These are phyloP conservation scores for Ramalina peruviana DNA, from an alignment of 495 filamentous ascomycete species.

Conservation along the genomic window DNA sequence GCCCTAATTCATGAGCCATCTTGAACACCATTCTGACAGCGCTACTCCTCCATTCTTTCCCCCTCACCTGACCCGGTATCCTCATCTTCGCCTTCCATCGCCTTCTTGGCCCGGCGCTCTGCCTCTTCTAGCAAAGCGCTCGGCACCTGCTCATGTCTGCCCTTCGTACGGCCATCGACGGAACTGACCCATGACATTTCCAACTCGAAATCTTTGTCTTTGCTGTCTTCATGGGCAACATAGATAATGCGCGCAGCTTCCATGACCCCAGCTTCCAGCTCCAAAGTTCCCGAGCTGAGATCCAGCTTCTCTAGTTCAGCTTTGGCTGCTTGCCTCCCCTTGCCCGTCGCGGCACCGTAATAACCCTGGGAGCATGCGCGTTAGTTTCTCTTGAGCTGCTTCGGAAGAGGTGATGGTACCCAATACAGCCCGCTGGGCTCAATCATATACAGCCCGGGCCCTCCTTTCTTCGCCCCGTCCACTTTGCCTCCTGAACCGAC, in stretches of 20 bases:
- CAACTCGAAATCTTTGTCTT: conserved; percentile 96
- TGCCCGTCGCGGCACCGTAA: conserved; percentile 93
- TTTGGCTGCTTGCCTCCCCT: conserved; percentile 90
- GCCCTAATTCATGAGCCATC: neutral
- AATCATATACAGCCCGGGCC: conserved; percentile 93
- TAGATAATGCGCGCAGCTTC: conserved; percentile 95
- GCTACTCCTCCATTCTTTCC: conserved; percentile 67
- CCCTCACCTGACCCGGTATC: conserved; percentile 46
- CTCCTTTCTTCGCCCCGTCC: conserved; percentile 61
- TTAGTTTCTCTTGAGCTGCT: neutral
- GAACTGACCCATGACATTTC: conserved; percentile 97
- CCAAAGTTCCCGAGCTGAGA: conserved; percentile 60
- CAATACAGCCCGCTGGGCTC: conserved; percentile 94
- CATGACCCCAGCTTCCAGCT: conserved; percentile 76
- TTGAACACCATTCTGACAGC: neutral
- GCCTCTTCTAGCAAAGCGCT: conserved; percentile 81
- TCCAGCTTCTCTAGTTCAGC: conserved; percentile 96
- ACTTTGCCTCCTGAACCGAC: conserved; percentile 70
- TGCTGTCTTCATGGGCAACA: conserved; percentile 90
- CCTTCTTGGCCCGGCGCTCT: conserved; percentile 70
- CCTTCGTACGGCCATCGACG: conserved; percentile 71
- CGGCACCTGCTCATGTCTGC: conserved; percentile 81
- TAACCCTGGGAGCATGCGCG: conserved; percentile 49
- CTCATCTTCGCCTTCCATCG: conserved; percentile 57
- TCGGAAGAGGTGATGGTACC: conserved; percentile 33